Conservation (phyloP, 2,329 filamentous ascomycete genomes). For the Stromatinia cepivora region DNA sequence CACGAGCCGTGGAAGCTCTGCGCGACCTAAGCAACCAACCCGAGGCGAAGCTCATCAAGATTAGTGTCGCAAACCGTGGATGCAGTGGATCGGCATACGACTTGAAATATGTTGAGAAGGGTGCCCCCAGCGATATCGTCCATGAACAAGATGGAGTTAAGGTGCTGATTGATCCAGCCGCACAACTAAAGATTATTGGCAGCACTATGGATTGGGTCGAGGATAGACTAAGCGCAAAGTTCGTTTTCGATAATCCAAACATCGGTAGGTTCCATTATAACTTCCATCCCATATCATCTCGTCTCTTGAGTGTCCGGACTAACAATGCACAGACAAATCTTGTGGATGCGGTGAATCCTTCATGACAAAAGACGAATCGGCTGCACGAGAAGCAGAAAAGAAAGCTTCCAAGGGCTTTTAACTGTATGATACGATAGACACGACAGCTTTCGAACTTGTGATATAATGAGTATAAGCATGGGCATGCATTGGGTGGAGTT, state of each 20-base stretch:
- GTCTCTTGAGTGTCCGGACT: neutral
- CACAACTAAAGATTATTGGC: slow-evolving; percentile 95
- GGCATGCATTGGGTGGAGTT: slow-evolving; percentile 40
- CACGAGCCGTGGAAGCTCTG: slow-evolving; percentile 77
- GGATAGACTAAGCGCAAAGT: slow-evolving; percentile 88
- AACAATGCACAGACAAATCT: slow-evolving; percentile 70
- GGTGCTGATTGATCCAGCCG: slow-evolving; percentile 95
- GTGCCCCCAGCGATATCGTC: slow-evolving; percentile 82
- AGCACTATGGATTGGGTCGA: slow-evolving; percentile 99
- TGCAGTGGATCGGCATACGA: slow-evolving; percentile 94
- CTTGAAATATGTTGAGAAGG: slow-evolving; percentile 91
- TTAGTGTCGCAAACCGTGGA: slow-evolving; percentile 90
- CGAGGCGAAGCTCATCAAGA: slow-evolving; percentile 87
- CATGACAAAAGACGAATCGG: slow-evolving; percentile 57
- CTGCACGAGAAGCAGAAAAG: slow-evolving; percentile 18
- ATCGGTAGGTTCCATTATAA: slow-evolving; percentile 71
- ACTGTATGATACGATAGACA: slow-evolving; percentile 37
- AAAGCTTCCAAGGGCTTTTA: slow-evolving; percentile 1
- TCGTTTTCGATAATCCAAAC: slow-evolving; percentile 95
- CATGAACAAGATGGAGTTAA: slow-evolving; percentile 96
- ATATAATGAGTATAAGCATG: slow-evolving; percentile 26
- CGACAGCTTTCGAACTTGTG: slow-evolving; percentile 22
- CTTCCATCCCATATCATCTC: neutral
- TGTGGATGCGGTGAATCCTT: slow-evolving; percentile 97
- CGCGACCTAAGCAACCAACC: slow-evolving; percentile 77